Evolutionary conservation across 1,284 basidiomycete species (phyloP).

Genomic region (Rhodotorula sp.): DNA sequence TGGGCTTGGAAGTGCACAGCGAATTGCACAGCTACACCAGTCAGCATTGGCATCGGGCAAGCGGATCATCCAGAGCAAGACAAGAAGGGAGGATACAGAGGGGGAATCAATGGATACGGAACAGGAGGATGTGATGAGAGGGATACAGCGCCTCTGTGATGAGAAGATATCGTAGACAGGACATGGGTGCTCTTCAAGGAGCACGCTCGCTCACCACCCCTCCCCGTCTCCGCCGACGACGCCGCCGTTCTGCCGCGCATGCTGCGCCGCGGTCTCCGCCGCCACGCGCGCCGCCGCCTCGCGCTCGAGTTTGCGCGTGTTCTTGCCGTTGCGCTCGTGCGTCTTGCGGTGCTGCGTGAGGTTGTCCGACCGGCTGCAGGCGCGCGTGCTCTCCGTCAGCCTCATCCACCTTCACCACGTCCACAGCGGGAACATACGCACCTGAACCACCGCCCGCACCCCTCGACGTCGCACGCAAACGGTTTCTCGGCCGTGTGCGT

Average conservation of each 20-base stretch:
- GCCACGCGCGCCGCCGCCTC: constrained; percentile 4
- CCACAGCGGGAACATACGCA: neutral
- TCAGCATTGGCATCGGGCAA: neutral
- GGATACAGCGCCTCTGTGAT: no score
- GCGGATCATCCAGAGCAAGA: neutral
- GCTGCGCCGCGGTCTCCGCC: constrained; percentile 4
- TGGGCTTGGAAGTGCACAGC: neutral
- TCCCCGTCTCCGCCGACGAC: neutral
- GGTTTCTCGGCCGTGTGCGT: constrained; percentile 89
- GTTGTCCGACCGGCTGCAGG: constrained; percentile 72
- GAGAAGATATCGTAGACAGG: no score
- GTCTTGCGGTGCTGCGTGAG: constrained; percentile 78
- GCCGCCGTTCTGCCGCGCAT: neutral
- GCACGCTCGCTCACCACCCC: neutral
- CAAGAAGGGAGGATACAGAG: neutral
- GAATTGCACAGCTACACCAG: neutral
- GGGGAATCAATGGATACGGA: neutral
- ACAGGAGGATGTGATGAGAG: no score
- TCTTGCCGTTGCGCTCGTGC: constrained; percentile 56
- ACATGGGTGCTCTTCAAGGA: no score
- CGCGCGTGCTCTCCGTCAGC: neutral
- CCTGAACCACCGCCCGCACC: constrained; percentile 29
- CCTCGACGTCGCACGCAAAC: constrained; percentile 68
- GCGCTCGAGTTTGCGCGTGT: constrained; percentile 6
- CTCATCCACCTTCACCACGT: fast-evolving